Base-by-base conservation (phyloP, 441 rosid genomes). In the Melastoma candidum region DNA sequence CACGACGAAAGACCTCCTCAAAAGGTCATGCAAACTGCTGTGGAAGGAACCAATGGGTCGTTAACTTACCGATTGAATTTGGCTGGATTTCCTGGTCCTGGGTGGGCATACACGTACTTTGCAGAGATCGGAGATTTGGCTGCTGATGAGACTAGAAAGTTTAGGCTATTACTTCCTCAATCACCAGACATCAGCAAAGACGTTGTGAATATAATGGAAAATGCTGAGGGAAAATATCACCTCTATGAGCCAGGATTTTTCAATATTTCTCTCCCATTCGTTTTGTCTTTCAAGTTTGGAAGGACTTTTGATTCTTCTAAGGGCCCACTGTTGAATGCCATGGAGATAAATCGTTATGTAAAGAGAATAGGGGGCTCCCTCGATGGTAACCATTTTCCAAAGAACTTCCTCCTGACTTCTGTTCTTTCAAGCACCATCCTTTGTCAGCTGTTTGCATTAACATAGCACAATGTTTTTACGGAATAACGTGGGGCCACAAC, bases 1-100 rank as follows among this genome's bases (percentile, higher is more conserved):
- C 68, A 22, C 26, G 47, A 62, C 36, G 84, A 80, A 44, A 70
- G 54, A 72, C 85, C 99, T 5, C 99, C 99, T 60, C 62, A 78
- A 71, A 93, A 75, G 72, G 96, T 93, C 65, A 93, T 93, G 97
- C 99, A 89, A 77, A 89, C 97, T 41, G 99, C 99, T 60, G 99
- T 93, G 56, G 93, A 89, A 43, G 99, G 99, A 36, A 86, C 80
- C 13, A 89, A 86, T 68, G 99, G 97, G 32, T 76, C 77, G 0
- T 69, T 93, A 60, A 81, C 93, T 58, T 93, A 89, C 69, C 81
- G 97, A 49, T 57, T 89, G 71, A 93, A 89, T 63, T 71, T 93
- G 51, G 90, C 87, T 58, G 97, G 97, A 29, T 93, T 93, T 70
- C 99, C 96, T 49, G 93, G 88, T 71, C 67, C 9, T 70, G 99